A percentile compares a stretch with the other conserved stretches of the same genome.
These are phyloP conservation scores for Fusarium sambucinum DNA, from an alignment of 2,329 filamentous ascomycete genomes.

Conservation along the genomic window DNA sequence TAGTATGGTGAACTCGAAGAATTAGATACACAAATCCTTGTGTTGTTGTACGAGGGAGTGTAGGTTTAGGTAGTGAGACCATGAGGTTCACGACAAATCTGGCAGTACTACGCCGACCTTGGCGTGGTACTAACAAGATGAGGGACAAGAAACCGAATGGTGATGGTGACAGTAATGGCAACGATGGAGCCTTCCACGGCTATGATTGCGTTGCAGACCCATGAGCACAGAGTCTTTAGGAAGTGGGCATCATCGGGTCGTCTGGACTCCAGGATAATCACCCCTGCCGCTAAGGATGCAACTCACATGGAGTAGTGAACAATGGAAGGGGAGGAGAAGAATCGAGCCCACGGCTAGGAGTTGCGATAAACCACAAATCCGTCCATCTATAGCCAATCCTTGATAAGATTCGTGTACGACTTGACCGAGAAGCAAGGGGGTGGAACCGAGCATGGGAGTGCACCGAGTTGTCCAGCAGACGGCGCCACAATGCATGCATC, in stretches of 20 bases:
- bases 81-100: slow-evolving; percentile 20
- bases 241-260: slow-evolving; percentile 42
- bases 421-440: slow-evolving; percentile 14
- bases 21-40: slow-evolving; percentile 6
- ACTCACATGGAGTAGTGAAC: slow-evolving; percentile 37
- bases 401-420: slow-evolving; percentile 3
- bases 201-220: slow-evolving; percentile 41
- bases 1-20: slow-evolving; percentile 24
- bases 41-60: slow-evolving; percentile 35
- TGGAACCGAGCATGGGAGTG: neutral
- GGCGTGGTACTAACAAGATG: slow-evolving; percentile 38
- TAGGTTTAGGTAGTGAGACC: slow-evolving; percentile 10
- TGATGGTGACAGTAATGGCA: slow-evolving; percentile 18
- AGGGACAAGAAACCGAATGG: slow-evolving; percentile 44
- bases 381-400: slow-evolving; percentile 32
- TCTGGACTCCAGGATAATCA: slow-evolving; percentile 40
- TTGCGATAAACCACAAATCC: slow-evolving; percentile 30
- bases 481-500: slow-evolving; percentile 34
- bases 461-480: slow-evolving; percentile 5
- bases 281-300: slow-evolving; percentile 47
- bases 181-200: slow-evolving; percentile 33
- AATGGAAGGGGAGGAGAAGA: slow-evolving; percentile 51
- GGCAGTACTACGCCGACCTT: slow-evolving; percentile 42
- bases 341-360: slow-evolving; percentile 45
- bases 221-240: slow-evolving; percentile 39